A percentile compares a stretch with the other conserved stretches of the same genome.
phyloP scores from a whole-genome alignment of 1,284 basidiomycete genomes.

The Lentinus polychrous region DNA sequence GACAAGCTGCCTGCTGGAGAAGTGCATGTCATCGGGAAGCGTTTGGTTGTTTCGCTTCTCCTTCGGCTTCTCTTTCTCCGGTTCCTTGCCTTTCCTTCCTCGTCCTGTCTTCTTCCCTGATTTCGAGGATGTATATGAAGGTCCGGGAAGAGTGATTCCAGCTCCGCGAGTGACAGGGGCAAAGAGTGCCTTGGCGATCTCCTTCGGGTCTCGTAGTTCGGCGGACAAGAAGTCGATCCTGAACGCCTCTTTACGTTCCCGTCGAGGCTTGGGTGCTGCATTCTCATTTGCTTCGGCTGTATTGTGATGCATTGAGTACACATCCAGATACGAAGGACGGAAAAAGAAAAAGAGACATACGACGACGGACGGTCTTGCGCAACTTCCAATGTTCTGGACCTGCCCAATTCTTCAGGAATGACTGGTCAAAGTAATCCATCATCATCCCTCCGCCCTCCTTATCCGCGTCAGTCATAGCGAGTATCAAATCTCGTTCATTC shows the following conservation, averaged over 20 bases:
- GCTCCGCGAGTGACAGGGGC: constrained; percentile 61
- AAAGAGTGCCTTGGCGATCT: constrained; percentile 77
- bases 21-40: constrained; percentile 97
- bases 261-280: constrained; percentile 45
- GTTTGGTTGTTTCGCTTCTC: constrained; percentile 74
- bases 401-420: constrained; percentile 92
- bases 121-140: constrained; percentile 26
- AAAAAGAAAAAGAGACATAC: constrained; percentile 36
- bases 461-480: constrained; percentile 75
- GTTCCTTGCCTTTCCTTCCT: constrained; percentile 35
- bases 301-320: constrained; percentile 5
- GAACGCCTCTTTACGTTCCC: constrained; percentile 82
- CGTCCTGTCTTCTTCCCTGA: constrained; percentile 32
- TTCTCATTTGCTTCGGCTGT: constrained; percentile 45
- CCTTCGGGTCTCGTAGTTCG: constrained; percentile 58
- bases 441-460: constrained; percentile 50
- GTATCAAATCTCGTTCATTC: constrained; percentile 71
- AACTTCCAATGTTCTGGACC: constrained; percentile 99
- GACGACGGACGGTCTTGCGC: constrained; percentile 64
- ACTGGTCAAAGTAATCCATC: constrained; percentile 94
- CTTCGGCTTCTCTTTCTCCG: constrained; percentile 33
- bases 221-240: constrained; percentile 82
- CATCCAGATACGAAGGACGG: background rate
- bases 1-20: constrained; percentile 84
- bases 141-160: constrained; percentile 63